phyloP scores from a whole-genome alignment of 108 stramenopile species.

The Cyclotella sp. region DNA sequence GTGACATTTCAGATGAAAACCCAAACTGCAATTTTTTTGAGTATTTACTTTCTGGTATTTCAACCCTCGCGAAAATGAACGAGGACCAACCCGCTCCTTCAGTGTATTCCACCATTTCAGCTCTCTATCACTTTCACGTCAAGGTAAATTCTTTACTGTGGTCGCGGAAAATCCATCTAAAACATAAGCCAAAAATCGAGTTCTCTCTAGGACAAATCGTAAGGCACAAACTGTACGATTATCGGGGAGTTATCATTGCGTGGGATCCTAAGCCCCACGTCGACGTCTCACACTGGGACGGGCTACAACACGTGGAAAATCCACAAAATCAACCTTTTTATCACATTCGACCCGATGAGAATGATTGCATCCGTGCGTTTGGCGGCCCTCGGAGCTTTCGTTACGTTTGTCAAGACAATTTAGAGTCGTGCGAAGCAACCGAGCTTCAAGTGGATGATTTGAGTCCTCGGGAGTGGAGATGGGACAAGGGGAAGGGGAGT shows the following conservation, averaged over 20 bases:
- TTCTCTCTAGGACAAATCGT: slow-evolving; percentile 77
- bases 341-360: slow-evolving; percentile 72
- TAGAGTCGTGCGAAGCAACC: slow-evolving; percentile 58
- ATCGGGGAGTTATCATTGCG: slow-evolving; percentile 77
- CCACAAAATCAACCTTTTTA: slow-evolving; percentile 80
- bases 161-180: slow-evolving; percentile 49
- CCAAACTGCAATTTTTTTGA: slow-evolving; percentile 32
- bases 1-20: slow-evolving; percentile 46
- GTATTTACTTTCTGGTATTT: slow-evolving; percentile 12
- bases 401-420: slow-evolving; percentile 83
- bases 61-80: slow-evolving; percentile 8
- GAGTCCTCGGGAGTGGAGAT: slow-evolving; percentile 61
- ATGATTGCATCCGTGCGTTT: slow-evolving; percentile 73
- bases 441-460: slow-evolving; percentile 63
- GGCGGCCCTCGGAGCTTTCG: slow-evolving; percentile 68
- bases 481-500: slow-evolving; percentile 28
- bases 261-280: slow-evolving; percentile 72
- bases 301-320: slow-evolving; percentile 68
- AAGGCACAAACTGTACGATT: slow-evolving; percentile 75
- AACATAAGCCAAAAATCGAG: slow-evolving; percentile 44
- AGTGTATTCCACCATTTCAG: slow-evolving; percentile 29
- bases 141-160: slow-evolving; percentile 65
- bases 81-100: slow-evolving; percentile 9
- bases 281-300: slow-evolving; percentile 84
- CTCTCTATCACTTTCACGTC: slow-evolving; percentile 49